Evolutionary conservation across 352 stramenopile species (phyloP).

Genomic region (Elongisporangium anandrum): DNA sequence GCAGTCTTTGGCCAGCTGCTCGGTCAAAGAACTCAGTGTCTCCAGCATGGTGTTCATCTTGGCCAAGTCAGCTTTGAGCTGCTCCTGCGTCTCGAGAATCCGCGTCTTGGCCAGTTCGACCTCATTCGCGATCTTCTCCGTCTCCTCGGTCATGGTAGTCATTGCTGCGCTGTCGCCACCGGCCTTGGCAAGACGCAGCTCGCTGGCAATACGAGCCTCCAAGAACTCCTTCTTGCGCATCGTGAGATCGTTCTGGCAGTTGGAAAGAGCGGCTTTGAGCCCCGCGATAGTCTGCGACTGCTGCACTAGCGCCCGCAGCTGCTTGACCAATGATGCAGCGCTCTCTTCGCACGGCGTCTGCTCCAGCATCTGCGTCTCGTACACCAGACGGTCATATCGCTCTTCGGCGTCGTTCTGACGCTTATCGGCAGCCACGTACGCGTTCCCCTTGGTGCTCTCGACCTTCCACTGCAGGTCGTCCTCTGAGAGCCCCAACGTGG

Average conservation of each 20-base stretch:
- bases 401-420: conserved; percentile 55
- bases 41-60: conserved; percentile 46
- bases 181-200: conserved; percentile 34
- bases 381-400: conserved; percentile 60
- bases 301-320: conserved; percentile 26
- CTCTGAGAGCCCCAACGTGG: conserved; percentile 62
- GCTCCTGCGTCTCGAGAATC: conserved; percentile 42
- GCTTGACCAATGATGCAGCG: conserved; percentile 32
- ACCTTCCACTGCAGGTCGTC: conserved; percentile 81
- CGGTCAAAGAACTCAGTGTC: conserved; percentile 39
- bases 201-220: conserved; percentile 28
- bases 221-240: conserved; percentile 43
- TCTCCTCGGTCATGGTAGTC: not conserved
- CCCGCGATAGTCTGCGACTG: conserved; percentile 36
- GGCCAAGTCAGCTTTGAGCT: conserved; percentile 34
- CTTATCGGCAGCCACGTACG: conserved; percentile 54
- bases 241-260: conserved; percentile 28
- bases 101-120: conserved; percentile 24
- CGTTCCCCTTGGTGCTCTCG: conserved; percentile 68
- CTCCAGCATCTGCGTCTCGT: conserved; percentile 54
- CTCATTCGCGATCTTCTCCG: not conserved
- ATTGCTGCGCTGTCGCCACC: not conserved
- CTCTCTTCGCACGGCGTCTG: conserved; percentile 50
- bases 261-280: conserved; percentile 26
- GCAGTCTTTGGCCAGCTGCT: conserved; percentile 28